A percentile compares a stretch with the other conserved stretches of the same genome.
Evolutionary conservation across 768 basidiomycete species (phyloP).

Genomic region (Collybiopsis luxurians): DNA sequence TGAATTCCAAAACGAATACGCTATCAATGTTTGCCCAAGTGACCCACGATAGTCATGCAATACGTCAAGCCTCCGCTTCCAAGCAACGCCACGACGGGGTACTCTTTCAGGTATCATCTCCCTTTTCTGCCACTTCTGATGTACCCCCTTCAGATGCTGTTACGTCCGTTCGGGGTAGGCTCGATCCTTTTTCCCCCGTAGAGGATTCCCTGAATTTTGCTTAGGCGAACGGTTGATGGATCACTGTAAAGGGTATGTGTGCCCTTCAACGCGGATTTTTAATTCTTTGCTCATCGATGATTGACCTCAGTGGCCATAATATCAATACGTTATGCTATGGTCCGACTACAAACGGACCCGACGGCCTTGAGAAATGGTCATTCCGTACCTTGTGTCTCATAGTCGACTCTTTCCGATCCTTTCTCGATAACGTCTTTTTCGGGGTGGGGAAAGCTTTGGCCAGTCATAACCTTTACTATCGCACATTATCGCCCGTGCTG

Average conservation of each 20-base stretch:
- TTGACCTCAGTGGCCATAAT: conserved; percentile 49
- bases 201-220: no score
- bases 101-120: conserved; percentile 24
- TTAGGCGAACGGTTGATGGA: conserved; percentile 16
- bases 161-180: conserved; percentile 65
- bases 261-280: background rate
- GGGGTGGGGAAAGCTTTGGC: conserved; percentile 60
- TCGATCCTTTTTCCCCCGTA: background rate
- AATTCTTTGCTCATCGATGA: background rate
- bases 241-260: conserved; percentile 56
- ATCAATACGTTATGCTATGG: conserved; percentile 68
- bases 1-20: conserved; percentile 69
- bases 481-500: conserved; percentile 21
- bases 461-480: conserved; percentile 14
- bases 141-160: no score
- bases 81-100: conserved; percentile 78
- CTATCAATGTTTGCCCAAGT: conserved; percentile 71
- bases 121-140: background rate
- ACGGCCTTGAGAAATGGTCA: conserved; percentile 61
- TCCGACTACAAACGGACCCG: conserved; percentile 61
- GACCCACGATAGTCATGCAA: conserved; percentile 55
- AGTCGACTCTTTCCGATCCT: conserved; percentile 71
- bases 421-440: conserved; percentile 66
- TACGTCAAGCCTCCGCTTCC: conserved; percentile 69
- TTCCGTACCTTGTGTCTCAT: conserved; percentile 71